A percentile compares a stretch with the other conserved stretches of the same genome.
Evolutionary conservation across 2,329 filamentous ascomycete species (phyloP).

Genomic region (Calonectria pauciramosa): DNA sequence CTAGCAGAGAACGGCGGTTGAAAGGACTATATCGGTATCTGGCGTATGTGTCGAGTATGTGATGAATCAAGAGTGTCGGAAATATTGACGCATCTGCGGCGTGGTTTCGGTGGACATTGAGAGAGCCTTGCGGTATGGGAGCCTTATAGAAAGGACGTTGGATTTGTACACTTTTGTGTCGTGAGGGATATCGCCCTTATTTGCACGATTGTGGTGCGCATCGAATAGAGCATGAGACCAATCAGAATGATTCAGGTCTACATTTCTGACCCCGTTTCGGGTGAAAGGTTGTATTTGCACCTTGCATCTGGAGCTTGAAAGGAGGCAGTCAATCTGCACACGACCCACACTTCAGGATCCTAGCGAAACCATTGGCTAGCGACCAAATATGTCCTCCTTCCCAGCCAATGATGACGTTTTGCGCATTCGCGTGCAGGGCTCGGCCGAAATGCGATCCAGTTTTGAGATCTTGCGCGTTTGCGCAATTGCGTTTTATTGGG

Average conservation of each 20-base stretch:
- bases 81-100: neutral
- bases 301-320: neutral
- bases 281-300: neutral
- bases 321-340: neutral
- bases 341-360: neutral
- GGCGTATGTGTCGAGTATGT: neutral
- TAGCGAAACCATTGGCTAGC: neutral
- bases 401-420: neutral
- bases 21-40: neutral
- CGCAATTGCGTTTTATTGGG: neutral
- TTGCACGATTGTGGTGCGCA: neutral
- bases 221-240: neutral
- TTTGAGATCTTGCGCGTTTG: neutral
- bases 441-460: no score
- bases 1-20: neutral
- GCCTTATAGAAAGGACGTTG: no score
- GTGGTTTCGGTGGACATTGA: neutral
- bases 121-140: no score
- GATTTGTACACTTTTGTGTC: no score
- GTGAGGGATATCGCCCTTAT: neutral
- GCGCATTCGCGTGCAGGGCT: neutral
- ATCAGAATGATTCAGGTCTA: neutral
- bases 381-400: accelerated
- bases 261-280: neutral
- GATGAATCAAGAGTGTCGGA: neutral